phyloP scores from a whole-genome alignment of 2,329 filamentous ascomycete species.

The Dryadomyces quercus-mongolicae region DNA sequence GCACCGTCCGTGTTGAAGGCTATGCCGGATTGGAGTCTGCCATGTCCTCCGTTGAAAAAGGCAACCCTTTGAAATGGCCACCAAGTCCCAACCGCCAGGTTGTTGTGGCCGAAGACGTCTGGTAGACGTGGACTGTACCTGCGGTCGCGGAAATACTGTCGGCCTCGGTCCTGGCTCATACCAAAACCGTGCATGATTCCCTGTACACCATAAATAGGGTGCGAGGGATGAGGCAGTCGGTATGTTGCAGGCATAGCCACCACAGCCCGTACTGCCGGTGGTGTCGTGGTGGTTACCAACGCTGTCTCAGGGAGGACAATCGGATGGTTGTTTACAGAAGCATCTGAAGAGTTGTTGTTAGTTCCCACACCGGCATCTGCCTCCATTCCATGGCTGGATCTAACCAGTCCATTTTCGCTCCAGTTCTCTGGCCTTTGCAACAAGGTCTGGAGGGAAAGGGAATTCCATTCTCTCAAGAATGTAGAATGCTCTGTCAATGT shows the following conservation, averaged over 20 bases:
- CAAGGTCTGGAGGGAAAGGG: background rate
- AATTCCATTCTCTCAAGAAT: background rate
- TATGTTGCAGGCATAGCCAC: background rate
- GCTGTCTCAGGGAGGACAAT: too few relatives aligned
- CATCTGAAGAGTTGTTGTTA: too few relatives aligned
- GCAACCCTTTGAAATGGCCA: slow-evolving; percentile 39
- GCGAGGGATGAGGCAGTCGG: slow-evolving; percentile 5
- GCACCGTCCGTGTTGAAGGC: slow-evolving; percentile 34
- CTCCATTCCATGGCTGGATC: too few relatives aligned
- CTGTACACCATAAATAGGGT: slow-evolving; percentile 18
- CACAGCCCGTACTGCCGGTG: background rate
- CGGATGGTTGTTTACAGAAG: too few relatives aligned
- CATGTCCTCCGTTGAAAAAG: slow-evolving; percentile 41
- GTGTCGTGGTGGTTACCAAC: too few relatives aligned
- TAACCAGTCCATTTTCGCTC: background rate
- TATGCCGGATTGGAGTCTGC: slow-evolving; percentile 35
- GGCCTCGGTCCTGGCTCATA: background rate
- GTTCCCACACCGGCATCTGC: too few relatives aligned
- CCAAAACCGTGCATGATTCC: slow-evolving; percentile 20
- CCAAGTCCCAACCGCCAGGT: slow-evolving; percentile 30
- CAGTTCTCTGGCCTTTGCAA: background rate
- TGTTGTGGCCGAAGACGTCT: slow-evolving; percentile 20
- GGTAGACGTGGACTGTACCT: slow-evolving; percentile 8
- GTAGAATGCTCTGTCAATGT: slow-evolving; percentile 2
- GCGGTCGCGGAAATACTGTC: slow-evolving; percentile 12